Conservation (phyloP, 352 stramenopile species). For the Phytophthora melonis region DNA sequence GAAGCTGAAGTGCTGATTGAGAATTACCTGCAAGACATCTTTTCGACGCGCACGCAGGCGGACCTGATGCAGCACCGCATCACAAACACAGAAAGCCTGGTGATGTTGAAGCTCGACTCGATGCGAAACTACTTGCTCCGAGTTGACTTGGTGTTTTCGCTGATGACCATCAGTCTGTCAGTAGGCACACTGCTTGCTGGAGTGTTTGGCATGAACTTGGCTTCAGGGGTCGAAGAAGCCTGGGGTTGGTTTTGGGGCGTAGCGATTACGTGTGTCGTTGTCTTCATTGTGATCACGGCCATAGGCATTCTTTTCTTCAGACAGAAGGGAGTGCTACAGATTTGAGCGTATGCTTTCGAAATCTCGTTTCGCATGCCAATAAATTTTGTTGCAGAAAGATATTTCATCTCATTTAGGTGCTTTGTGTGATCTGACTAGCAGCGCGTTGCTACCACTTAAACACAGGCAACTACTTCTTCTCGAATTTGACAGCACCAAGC, state of each 20-base stretch:
- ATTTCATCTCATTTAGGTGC: background rate
- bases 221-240: constrained; percentile 52
- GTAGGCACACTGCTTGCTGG: constrained; percentile 71
- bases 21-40: constrained; percentile 85
- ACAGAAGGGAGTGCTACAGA: constrained; percentile 62
- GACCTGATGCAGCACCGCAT: constrained; percentile 78
- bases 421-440: background rate
- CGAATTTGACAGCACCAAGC: constrained; percentile 83
- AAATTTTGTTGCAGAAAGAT: constrained; percentile 18
- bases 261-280: constrained; percentile 44
- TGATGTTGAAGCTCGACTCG: constrained; percentile 84
- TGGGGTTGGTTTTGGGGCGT: constrained; percentile 74
- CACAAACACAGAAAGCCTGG: constrained; percentile 78
- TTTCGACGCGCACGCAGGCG: constrained; percentile 77
- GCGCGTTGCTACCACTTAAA: background rate
- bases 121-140: constrained; percentile 83
- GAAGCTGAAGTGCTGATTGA: constrained; percentile 82
- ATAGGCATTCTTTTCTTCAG: constrained; percentile 69
- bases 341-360: constrained; percentile 27
- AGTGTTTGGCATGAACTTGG: constrained; percentile 82
- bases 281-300: constrained; percentile 57
- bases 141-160: constrained; percentile 79
- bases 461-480: constrained; percentile 60
- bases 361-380: constrained; percentile 13
- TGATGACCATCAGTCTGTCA: constrained; percentile 68